A percentile compares a stretch with the other conserved stretches of the same genome.
These are phyloP conservation scores for Phaffia australis DNA, from an alignment of 768 basidiomycete genomes.

Conservation along the genomic window DNA sequence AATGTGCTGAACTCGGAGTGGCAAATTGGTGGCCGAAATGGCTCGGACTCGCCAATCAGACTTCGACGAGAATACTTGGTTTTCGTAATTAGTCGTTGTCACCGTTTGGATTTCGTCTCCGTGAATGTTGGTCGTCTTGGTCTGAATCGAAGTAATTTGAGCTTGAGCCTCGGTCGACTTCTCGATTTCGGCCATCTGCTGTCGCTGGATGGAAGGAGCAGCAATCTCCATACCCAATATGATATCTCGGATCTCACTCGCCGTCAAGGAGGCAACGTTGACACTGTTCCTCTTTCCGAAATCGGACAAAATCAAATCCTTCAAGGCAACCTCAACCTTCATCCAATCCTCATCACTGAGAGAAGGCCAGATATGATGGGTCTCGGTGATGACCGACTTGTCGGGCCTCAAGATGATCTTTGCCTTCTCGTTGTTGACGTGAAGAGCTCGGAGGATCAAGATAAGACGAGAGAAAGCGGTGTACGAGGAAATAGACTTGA, in stretches of 20 bases:
- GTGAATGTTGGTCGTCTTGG: constrained; percentile 89
- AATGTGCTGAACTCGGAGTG: constrained; percentile 92
- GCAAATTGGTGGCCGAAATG: constrained; percentile 90
- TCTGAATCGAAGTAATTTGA: constrained; percentile 92
- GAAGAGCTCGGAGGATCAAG: constrained; percentile 87
- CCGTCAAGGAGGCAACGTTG: constrained; percentile 93
- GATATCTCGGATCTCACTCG: constrained; percentile 93
- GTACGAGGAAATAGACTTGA: constrained; percentile 97
- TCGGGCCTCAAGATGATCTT: constrained; percentile 97
- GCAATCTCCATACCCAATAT: constrained; percentile 94
- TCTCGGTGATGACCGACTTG: constrained; percentile 90
- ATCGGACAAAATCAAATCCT: constrained; percentile 85
- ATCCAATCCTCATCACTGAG: constrained; percentile 94
- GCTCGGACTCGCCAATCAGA: constrained; percentile 99
- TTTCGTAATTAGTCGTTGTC: constrained; percentile 96
- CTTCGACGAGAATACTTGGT: constrained; percentile 97
- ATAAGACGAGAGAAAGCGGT: constrained; percentile 98
- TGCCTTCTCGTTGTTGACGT: constrained; percentile 99
- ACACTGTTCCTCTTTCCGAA: constrained; percentile 99
- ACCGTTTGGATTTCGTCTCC: constrained; percentile 92
- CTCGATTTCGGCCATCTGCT: constrained; percentile 98
- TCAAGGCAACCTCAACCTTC: constrained; percentile 96
- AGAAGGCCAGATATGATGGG: constrained; percentile 96
- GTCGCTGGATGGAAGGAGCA: constrained; percentile 56
- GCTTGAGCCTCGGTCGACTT: constrained; percentile 88